Conservation (phyloP, 2,329 filamentous ascomycete species). For the Didymella pinodella region DNA sequence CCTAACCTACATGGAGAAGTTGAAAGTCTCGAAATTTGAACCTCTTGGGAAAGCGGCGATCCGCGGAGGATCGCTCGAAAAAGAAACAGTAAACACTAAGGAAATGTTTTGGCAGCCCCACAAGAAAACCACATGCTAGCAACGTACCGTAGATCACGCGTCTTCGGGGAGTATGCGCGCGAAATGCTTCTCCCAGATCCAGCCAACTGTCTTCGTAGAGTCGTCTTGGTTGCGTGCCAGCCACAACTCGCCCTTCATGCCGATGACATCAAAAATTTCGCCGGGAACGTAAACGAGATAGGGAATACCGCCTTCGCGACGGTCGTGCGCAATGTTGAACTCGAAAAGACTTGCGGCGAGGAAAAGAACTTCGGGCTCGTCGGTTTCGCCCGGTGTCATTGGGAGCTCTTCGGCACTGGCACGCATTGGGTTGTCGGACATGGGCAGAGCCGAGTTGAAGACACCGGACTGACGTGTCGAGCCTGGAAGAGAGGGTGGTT, state of each 20-base stretch:
- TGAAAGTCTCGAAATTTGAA: conserved; percentile 1
- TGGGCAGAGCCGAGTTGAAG: conserved; percentile 86
- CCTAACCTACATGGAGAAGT: conserved; percentile 12
- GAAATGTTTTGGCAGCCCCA: background rate
- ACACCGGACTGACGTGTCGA: conserved; percentile 72
- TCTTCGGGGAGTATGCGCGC: conserved; percentile 52
- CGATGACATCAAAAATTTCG: conserved; percentile 78
- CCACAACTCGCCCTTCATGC: conserved; percentile 97
- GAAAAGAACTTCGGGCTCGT: conserved; percentile 80
- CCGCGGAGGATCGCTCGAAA: background rate
- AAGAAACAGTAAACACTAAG: background rate
- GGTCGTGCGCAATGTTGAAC: conserved; percentile 93
- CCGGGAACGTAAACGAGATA: conserved; percentile 96
- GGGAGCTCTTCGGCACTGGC: conserved; percentile 37
- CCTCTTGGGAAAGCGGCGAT: background rate
- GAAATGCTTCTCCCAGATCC: conserved; percentile 99
- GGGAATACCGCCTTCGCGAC: conserved; percentile 91
- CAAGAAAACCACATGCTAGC: background rate
- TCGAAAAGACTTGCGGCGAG: conserved; percentile 93
- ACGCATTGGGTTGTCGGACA: conserved; percentile 65
- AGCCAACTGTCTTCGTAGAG: conserved; percentile 77
- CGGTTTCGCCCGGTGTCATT: conserved; percentile 54
- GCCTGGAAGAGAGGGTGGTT: conserved; percentile 37
- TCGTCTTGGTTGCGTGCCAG: conserved; percentile 98
- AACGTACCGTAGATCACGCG: conserved; percentile 14